Conservation (phyloP, 768 basidiomycete species). For the Favolaschia claudopus region DNA sequence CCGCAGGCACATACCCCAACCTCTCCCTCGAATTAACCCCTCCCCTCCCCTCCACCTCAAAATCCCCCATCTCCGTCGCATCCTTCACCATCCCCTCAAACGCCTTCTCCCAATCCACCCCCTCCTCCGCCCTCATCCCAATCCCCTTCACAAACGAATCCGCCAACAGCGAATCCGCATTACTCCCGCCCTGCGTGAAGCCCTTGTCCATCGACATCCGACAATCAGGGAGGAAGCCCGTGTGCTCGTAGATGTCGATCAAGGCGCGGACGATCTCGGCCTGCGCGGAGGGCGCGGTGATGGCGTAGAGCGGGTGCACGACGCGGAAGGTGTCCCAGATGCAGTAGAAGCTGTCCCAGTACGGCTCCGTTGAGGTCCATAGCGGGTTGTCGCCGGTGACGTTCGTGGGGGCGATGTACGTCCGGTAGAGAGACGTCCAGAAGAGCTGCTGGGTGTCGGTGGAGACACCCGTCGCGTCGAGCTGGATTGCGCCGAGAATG, state of each 20-base stretch:
- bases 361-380: slow-evolving; percentile 33
- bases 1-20: slow-evolving; percentile 8
- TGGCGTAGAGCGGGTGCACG: slow-evolving; percentile 24
- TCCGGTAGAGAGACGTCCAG: slow-evolving; percentile 29
- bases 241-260: slow-evolving; percentile 33
- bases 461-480: slow-evolving; percentile 21
- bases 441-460: slow-evolving; percentile 11
- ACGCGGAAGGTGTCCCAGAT: slow-evolving; percentile 32
- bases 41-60: slow-evolving; percentile 16
- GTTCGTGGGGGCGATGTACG: slow-evolving; percentile 32
- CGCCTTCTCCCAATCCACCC: slow-evolving; percentile 35
- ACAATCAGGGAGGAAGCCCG: slow-evolving; percentile 35
- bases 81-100: slow-evolving; percentile 31
- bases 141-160: slow-evolving; percentile 37
- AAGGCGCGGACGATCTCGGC: slow-evolving; percentile 33
- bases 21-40: slow-evolving; percentile 7
- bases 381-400: slow-evolving; percentile 36
- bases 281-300: slow-evolving; percentile 22
- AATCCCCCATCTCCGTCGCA: slow-evolving; percentile 22
- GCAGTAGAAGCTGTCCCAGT: slow-evolving; percentile 34
- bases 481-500: slow-evolving; percentile 15
- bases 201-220: slow-evolving; percentile 36
- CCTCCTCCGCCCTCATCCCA: no score
- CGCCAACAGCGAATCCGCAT: slow-evolving; percentile 34
- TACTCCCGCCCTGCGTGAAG: slow-evolving; percentile 35